Base-by-base conservation (phyloP, 176 grass and related monocot genomes). In the Hsuehochloa calcarea region DNA sequence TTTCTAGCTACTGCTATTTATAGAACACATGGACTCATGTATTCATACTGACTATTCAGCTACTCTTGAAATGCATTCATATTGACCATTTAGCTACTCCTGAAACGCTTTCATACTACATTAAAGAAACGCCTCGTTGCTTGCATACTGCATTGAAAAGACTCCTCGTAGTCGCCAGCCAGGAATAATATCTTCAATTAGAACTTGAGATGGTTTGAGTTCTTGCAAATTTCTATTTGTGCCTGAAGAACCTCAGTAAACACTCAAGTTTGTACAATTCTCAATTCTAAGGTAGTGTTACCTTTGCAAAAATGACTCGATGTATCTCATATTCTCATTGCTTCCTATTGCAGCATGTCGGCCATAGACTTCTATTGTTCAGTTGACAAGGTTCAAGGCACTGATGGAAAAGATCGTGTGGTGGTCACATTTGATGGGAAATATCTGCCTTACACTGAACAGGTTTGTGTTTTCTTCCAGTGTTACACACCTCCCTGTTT, bases 281-380 rank as follows among this genome's bases (percentile, higher is more conserved):
- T 31, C 39, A 70, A 40, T 34, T 78, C 47, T 17, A 54, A 72
- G 54, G 22, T 84, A 17, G 3, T 17, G 19, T 59, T 20, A 14
- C 40, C 35, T 68, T 72, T 45, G 23, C 4, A n/a, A 82, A 74
- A 52, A 46, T 41, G 37, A 54, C 6, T 70, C 15, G 1, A 14
- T 61, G n/a, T 45, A 80, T 87, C 3, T 19, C 62, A 29, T 58
- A 6, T 31, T 73, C 9, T 19, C 49, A 7, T 74, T 45, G 41
- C 79, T 82, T 74, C 70, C 37, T 79, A 76, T 66, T 85, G 67
- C 79, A 98, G 93, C 68, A 95, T 95, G 96, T 98, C 93, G 3
- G 96, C 85, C 68, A 98, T 98, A 87, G 96, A 98, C 62, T 98
- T 95, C 87, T 93, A 90, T 45, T 98, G 96, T 72, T 95, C 93